Percentiles rank a stretch among this genome's conserved stretches.
Evolutionary conservation across 1,139 yeast genomes (phyloP).

Genomic region (Blastobotrys capitulatus): DNA sequence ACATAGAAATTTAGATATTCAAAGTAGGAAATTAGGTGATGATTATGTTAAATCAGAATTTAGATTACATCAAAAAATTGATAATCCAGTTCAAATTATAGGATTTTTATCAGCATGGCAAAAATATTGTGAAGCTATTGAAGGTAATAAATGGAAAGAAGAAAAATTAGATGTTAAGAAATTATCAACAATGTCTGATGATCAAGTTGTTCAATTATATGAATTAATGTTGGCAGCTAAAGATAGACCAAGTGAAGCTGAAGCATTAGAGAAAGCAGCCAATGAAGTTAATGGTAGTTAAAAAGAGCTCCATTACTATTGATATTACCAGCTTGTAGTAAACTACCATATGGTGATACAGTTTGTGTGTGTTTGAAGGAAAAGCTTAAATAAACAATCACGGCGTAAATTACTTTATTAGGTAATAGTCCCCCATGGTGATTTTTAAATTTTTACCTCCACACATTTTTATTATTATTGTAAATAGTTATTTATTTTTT

Average conservation of each 20-base stretch:
- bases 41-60: slow-evolving; percentile 86
- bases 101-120: slow-evolving; percentile 96
- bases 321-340: too few relatives aligned
- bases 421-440: neutral
- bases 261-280: neutral
- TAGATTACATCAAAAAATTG: slow-evolving; percentile 73
- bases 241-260: slow-evolving; percentile 27
- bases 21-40: slow-evolving; percentile 78
- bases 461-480: too few relatives aligned
- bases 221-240: slow-evolving; percentile 64
- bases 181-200: slow-evolving; percentile 81
- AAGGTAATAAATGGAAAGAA: slow-evolving; percentile 72
- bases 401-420: neutral
- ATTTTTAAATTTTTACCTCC: neutral
- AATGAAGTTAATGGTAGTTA: slow-evolving; percentile 15
- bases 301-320: slow-evolving; percentile 6
- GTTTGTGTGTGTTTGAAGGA: too few relatives aligned
- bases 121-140: slow-evolving; percentile 62
- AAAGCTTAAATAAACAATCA: neutral
- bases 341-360: too few relatives aligned
- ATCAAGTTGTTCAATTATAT: slow-evolving; percentile 81
- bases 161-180: slow-evolving; percentile 61
- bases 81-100: slow-evolving; percentile 88
- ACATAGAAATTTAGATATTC: slow-evolving; percentile 49
- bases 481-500: too few relatives aligned